These are phyloP conservation scores for Xanthoconium stramineum DNA, from an alignment of 768 basidiomycete genomes.

Conservation along the genomic window DNA sequence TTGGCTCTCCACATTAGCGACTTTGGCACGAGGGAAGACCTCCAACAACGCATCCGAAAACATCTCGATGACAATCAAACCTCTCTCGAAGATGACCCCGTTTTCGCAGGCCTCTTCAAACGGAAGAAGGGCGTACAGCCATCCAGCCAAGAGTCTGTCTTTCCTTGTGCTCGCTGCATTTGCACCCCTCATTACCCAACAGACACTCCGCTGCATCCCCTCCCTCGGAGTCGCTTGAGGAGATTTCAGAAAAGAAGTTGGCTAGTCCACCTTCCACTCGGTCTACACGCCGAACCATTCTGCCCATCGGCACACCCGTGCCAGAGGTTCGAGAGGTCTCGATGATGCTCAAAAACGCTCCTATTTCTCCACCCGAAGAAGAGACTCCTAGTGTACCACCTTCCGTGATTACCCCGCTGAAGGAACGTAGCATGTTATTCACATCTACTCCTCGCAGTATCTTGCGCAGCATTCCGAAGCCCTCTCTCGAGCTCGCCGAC, in stretches of 20 bases:
- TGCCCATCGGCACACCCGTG: constrained; percentile 44
- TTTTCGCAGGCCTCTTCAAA: constrained; percentile 54
- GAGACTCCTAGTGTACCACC: not conserved
- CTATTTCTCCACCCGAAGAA: constrained; percentile 37
- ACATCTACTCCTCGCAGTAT: constrained; percentile 30
- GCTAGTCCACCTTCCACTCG: constrained; percentile 20
- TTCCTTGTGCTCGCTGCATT: not conserved
- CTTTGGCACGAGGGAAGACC: constrained; percentile 60
- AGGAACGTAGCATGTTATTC: constrained; percentile 13
- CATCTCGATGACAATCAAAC: constrained; percentile 56
- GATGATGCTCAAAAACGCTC: constrained; percentile 44
- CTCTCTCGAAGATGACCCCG: constrained; percentile 53
- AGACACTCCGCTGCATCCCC: constrained; percentile 21
- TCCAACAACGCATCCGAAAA: constrained; percentile 58
- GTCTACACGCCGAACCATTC: constrained; percentile 19
- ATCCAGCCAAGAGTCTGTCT: constrained; percentile 10
- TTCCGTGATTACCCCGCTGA: constrained; percentile 13
- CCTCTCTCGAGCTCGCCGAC: constrained; percentile 20
- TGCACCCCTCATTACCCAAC: not conserved
- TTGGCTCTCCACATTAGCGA: constrained; percentile 48
- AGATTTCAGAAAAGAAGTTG: constrained; percentile 12
- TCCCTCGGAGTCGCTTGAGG: constrained; percentile 10
- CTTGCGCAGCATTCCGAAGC: constrained; percentile 20
- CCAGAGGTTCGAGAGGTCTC: constrained; percentile 52
- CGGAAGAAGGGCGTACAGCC: constrained; percentile 34